Percentiles rank a stretch among this genome's conserved stretches.
Conservation (phyloP, 768 basidiomycete genomes). For the Lactarius vividus region DNA sequence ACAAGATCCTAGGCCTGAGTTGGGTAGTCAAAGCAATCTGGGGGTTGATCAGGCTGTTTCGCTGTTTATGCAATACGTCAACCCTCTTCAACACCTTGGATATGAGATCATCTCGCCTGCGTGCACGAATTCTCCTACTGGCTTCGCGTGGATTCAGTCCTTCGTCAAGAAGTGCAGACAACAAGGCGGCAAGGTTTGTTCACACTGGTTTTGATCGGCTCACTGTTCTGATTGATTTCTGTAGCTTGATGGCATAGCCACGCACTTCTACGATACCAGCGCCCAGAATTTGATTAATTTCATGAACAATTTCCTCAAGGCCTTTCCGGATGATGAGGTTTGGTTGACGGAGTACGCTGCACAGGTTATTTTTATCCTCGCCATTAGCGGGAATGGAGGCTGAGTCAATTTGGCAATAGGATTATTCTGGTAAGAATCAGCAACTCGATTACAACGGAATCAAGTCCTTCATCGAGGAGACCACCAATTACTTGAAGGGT, state of each 20-base stretch:
- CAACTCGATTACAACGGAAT: slow-evolving; percentile 45
- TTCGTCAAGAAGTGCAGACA: slow-evolving; percentile 52
- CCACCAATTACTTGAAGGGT: slow-evolving; percentile 46
- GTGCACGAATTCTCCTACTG: slow-evolving; percentile 56
- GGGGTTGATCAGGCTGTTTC: slow-evolving; percentile 44
- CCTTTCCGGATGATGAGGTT: slow-evolving; percentile 41
- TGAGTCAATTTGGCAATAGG: slow-evolving; percentile 36
- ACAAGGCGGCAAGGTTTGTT: slow-evolving; percentile 45
- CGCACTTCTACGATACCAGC: slow-evolving; percentile 69
- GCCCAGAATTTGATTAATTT: slow-evolving; percentile 51
- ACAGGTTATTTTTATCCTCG: slow-evolving; percentile 37
- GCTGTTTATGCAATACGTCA: slow-evolving; percentile 61
- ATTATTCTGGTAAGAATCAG: slow-evolving; percentile 47
- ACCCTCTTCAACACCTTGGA: slow-evolving; percentile 54
- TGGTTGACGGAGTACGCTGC: slow-evolving; percentile 74
- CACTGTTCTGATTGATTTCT: not conserved
- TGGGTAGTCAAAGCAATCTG: slow-evolving; percentile 60
- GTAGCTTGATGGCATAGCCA: slow-evolving; percentile 54
- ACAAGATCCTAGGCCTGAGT: slow-evolving; percentile 57
- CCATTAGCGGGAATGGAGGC: not conserved
- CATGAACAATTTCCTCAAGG: slow-evolving; percentile 44
- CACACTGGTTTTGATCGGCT: not conserved
- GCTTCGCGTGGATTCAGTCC: slow-evolving; percentile 59
- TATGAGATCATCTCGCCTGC: slow-evolving; percentile 65
- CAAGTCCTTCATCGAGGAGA: slow-evolving; percentile 46